A percentile compares a stretch with the other conserved stretches of the same genome.
Conservation (phyloP, 805 yeast genomes). For the Metschnikowia peoriensis region DNA sequence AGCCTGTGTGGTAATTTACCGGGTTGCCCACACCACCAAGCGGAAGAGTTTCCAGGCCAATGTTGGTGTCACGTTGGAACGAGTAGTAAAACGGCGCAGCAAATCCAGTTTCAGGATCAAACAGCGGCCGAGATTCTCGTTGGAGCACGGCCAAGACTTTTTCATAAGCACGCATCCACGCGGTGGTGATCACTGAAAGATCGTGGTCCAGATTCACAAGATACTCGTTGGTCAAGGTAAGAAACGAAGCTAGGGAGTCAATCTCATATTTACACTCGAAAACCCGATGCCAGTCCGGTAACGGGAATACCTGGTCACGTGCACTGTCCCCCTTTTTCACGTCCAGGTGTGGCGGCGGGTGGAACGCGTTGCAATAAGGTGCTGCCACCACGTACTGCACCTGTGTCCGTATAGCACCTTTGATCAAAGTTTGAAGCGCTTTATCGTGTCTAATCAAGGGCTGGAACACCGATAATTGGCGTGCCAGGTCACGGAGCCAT, state of each 20-base stretch:
- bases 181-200: constrained; percentile 41
- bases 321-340: constrained; percentile 51
- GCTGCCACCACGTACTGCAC: constrained; percentile 57
- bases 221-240: constrained; percentile 73
- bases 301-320: constrained; percentile 64
- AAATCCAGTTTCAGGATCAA: constrained; percentile 47
- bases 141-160: constrained; percentile 50
- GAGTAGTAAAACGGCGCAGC: constrained; percentile 53
- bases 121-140: constrained; percentile 63
- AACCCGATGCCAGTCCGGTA: constrained; percentile 66
- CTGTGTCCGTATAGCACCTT: constrained; percentile 82
- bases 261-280: constrained; percentile 91
- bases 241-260: constrained; percentile 80
- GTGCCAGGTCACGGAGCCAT: constrained; percentile 86
- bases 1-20: constrained; percentile 64
- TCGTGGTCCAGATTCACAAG: constrained; percentile 51
- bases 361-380: constrained; percentile 91
- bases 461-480: constrained; percentile 77
- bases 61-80: constrained; percentile 70
- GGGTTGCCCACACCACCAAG: constrained; percentile 84
- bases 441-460: constrained; percentile 54
- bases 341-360: constrained; percentile 64
- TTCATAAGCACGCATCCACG: constrained; percentile 61
- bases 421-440: constrained; percentile 49
- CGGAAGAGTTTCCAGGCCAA: constrained; percentile 80